Evolutionary conservation across 768 basidiomycete genomes (phyloP), one percentile per base, ranked within the genome.

Genomic region (Podaxis mareebaensis): DNA sequence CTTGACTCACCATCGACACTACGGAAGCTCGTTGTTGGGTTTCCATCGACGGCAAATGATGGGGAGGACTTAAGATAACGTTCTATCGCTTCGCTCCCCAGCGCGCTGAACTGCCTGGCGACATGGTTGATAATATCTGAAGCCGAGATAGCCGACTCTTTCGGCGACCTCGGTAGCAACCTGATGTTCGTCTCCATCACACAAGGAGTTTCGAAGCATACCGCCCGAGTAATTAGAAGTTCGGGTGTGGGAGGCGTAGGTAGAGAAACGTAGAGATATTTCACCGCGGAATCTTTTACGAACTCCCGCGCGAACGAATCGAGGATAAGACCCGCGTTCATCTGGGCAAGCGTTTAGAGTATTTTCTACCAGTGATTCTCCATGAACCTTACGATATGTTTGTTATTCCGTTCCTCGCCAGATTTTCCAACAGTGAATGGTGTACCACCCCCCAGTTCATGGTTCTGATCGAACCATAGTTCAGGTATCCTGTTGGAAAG

Each of bases 401-500:
- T 71, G 55, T 76, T 77, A 66, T 90, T 90, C 60, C 87, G 75
- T 64, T 83, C 79, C 42, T 82, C 76, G 13, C 89, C 87, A 67
- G 85, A 83, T 0, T 70, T 66, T 8, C 88, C 86, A 0, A 84
- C 78, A 10, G 88, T 89, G 68, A 90, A 91, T 6, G 86, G 79
- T 58, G 84, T 74, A 0, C 85, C 86, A 3, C 85, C 86, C 39
- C 78, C 83, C 3, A 90, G 77, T 61, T 82, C 80, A 51, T 86
- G 80, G n/a, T 83, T 83, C 64, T 85, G 81, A 65, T 87, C 85
- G 60, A 88, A 83, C 87, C 88, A 89, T 10, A 81, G 73, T 69
- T 88, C 86, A 1, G 87, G 82, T 44, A 83, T 68, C 20, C 71
- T 72, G 69, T 89, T 90, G 60, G 75, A 76, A 53, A 90, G 72